Conservation (phyloP, 2,329 filamentous ascomycete species). For the Aspergillus oerlinghausenensis region DNA sequence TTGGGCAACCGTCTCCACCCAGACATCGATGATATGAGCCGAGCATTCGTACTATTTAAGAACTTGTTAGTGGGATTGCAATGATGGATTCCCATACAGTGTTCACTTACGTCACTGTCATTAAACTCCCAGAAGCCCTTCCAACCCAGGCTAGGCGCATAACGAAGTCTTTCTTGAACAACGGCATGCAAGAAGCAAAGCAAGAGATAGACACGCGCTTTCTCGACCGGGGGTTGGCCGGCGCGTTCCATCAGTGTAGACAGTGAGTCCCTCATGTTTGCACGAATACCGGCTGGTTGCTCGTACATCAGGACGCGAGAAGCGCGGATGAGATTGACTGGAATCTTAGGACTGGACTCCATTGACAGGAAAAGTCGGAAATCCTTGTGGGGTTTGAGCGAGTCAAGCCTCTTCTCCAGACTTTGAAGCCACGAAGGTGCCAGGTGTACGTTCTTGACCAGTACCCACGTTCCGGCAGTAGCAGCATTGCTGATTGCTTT, state of each 20-base stretch:
- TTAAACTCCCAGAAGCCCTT: slow-evolving; percentile 99
- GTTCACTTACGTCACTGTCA: slow-evolving; percentile 82
- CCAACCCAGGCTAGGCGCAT: slow-evolving; percentile 91
- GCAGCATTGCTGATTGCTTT: slow-evolving; percentile 92
- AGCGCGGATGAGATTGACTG: slow-evolving; percentile 88
- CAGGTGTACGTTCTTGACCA: slow-evolving; percentile 98
- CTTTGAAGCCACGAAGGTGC: slow-evolving; percentile 95
- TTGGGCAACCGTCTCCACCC: slow-evolving; percentile 78
- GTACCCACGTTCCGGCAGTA: slow-evolving; percentile 87
- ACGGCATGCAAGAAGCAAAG: slow-evolving; percentile 94
- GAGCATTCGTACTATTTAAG: slow-evolving; percentile 82
- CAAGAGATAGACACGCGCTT: slow-evolving; percentile 81
- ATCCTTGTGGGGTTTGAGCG: slow-evolving; percentile 85
- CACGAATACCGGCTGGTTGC: slow-evolving; percentile 90
- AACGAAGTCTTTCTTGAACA: slow-evolving; percentile 88
- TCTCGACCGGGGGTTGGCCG: slow-evolving; percentile 80
- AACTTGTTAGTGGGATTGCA: slow-evolving; percentile 17
- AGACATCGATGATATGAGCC: slow-evolving; percentile 90
- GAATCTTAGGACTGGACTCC: slow-evolving; percentile 95
- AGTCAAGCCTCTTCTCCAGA: slow-evolving; percentile 92
- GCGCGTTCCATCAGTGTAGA: slow-evolving; percentile 73
- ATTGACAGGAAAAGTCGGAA: slow-evolving; percentile 97
- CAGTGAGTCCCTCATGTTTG: slow-evolving; percentile 98
- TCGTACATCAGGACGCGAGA: slow-evolving; percentile 96
- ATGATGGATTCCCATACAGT: neutral